Percentiles rank a stretch among this genome's conserved stretches.
These are phyloP conservation scores for Hypoxylon fragiforme DNA, from an alignment of 495 filamentous ascomycete genomes.

Conservation along the genomic window DNA sequence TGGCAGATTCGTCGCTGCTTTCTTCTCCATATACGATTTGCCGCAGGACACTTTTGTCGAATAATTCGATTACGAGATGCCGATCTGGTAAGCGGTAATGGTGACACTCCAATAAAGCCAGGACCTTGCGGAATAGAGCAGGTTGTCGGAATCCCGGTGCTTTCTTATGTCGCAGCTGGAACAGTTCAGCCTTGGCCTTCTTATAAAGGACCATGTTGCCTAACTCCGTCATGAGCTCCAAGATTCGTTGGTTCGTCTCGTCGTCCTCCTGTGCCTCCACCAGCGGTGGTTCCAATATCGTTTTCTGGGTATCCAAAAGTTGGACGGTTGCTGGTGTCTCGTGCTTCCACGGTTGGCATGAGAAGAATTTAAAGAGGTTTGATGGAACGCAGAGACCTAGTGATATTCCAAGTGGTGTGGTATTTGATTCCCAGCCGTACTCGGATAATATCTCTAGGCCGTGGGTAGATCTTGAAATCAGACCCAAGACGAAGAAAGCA, in stretches of 20 bases:
- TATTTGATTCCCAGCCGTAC: slow-evolving; percentile 88
- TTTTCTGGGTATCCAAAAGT: slow-evolving; percentile 48
- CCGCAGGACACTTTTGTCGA: slow-evolving; percentile 85
- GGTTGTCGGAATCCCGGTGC: slow-evolving; percentile 73
- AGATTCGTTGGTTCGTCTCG: slow-evolving; percentile 67
- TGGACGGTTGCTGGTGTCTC: slow-evolving; percentile 46
- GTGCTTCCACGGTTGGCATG: slow-evolving; percentile 53
- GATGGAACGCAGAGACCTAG: slow-evolving; percentile 84
- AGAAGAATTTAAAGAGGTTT: slow-evolving; percentile 76
- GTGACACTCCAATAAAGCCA: slow-evolving; percentile 84
- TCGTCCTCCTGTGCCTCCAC: slow-evolving; percentile 42
- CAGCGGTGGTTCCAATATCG: slow-evolving; percentile 41
- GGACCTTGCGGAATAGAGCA: slow-evolving; percentile 77
- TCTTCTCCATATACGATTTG: slow-evolving; percentile 70
- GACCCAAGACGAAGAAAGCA: slow-evolving; percentile 90
- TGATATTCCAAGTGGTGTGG: slow-evolving; percentile 78
- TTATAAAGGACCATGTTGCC: slow-evolving; percentile 87
- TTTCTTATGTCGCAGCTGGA: slow-evolving; percentile 55
- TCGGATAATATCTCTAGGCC: slow-evolving; percentile 86
- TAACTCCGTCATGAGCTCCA: slow-evolving; percentile 80
- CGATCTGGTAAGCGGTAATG: slow-evolving; percentile 84
- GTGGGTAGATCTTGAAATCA: slow-evolving; percentile 90
- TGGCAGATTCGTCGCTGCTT: slow-evolving; percentile 38
- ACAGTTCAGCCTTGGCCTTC: slow-evolving; percentile 72
- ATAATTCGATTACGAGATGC: slow-evolving; percentile 87